These are phyloP conservation scores for Fusarium domesticum DNA, from an alignment of 2,329 filamentous ascomycete species.

Conservation along the genomic window DNA sequence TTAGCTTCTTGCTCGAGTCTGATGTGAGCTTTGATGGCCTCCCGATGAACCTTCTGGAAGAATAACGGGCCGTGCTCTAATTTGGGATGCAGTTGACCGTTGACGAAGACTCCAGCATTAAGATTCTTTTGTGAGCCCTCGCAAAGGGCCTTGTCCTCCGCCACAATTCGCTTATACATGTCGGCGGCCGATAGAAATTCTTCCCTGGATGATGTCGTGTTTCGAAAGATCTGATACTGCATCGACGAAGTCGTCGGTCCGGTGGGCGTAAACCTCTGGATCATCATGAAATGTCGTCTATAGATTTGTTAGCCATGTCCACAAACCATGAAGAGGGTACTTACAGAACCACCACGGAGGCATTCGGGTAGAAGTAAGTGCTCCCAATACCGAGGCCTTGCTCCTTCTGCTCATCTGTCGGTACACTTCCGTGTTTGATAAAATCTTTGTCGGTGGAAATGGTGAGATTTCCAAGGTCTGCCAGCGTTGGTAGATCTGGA, in stretches of 20 bases:
- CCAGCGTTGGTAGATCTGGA: constrained; percentile 15
- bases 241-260: background rate
- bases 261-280: background rate
- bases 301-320: background rate
- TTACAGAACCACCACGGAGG: constrained; percentile 17
- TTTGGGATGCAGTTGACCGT: constrained; percentile 15
- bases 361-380: constrained; percentile 19
- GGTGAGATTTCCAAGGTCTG: constrained; percentile 8
- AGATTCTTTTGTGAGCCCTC: constrained; percentile 11
- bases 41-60: constrained; percentile 7
- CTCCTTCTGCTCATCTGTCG: constrained; percentile 11
- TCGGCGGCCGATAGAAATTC: background rate
- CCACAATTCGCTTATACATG: constrained; percentile 12
- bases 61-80: constrained; percentile 16
- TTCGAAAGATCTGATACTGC: constrained; percentile 1
- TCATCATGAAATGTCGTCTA: background rate
- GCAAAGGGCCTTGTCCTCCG: constrained; percentile 16
- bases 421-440: constrained; percentile 15
- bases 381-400: constrained; percentile 13
- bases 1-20: background rate
- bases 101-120: constrained; percentile 12
- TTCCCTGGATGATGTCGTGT: background rate
- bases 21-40: background rate
- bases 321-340: background rate
- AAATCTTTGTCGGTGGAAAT: constrained; percentile 10